Evolutionary conservation across 495 filamentous ascomycete species (phyloP).

Genomic region (Neurospora sp.): DNA sequence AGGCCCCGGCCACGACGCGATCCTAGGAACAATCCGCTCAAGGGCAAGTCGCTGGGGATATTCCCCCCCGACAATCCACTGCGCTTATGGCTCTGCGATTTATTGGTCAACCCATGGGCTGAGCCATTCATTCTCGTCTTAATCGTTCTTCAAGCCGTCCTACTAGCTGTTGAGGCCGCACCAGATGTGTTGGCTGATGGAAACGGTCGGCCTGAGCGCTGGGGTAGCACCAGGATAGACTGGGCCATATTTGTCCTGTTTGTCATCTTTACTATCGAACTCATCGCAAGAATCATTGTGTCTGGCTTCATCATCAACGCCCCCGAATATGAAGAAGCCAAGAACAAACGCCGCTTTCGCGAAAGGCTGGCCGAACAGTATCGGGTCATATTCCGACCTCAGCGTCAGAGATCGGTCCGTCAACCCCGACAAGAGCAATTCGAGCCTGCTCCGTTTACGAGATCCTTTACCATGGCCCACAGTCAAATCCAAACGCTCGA

Average conservation of each 20-base stretch:
- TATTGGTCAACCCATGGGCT: slow-evolving; percentile 79
- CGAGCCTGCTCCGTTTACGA: slow-evolving; percentile 61
- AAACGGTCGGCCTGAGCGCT: slow-evolving; percentile 37
- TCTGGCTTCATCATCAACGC: slow-evolving; percentile 89
- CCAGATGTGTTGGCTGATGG: slow-evolving; percentile 51
- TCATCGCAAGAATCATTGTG: slow-evolving; percentile 71
- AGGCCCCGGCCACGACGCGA: slow-evolving; percentile 30
- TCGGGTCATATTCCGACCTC: slow-evolving; percentile 64
- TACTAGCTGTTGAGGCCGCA: slow-evolving; percentile 74
- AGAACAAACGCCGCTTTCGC: slow-evolving; percentile 58
- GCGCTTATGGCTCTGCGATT: slow-evolving; percentile 65
- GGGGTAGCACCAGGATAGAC: slow-evolving; percentile 63
- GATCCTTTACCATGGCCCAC: slow-evolving; percentile 63
- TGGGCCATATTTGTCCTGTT: slow-evolving; percentile 77
- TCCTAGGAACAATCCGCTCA: slow-evolving; percentile 67
- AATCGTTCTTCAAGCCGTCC: slow-evolving; percentile 78
- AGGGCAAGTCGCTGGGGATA: slow-evolving; percentile 76
- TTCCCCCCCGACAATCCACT: slow-evolving; percentile 69
- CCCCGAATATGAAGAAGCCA: slow-evolving; percentile 70
- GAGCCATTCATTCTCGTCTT: slow-evolving; percentile 81
- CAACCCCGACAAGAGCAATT: slow-evolving; percentile 26
- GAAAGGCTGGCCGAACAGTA: slow-evolving; percentile 67
- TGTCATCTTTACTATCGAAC: slow-evolving; percentile 81
- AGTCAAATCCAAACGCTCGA: slow-evolving; percentile 48
- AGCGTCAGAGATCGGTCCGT: slow-evolving; percentile 57